Conservation (phyloP, 2,329 filamentous ascomycete species). For the Penicillium paneum region DNA sequence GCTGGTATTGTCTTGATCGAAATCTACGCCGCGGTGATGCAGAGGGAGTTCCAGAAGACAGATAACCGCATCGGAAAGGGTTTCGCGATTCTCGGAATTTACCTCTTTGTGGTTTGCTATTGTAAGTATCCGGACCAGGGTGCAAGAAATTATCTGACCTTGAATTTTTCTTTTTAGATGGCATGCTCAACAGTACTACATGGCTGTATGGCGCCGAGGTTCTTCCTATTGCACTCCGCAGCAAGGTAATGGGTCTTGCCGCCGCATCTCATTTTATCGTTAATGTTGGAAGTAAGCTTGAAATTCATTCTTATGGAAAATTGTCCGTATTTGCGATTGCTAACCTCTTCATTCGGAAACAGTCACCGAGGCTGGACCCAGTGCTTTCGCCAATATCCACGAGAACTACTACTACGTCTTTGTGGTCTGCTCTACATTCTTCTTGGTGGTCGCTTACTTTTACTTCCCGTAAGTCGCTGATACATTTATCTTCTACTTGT, state of each 20-base stretch:
- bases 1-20: slow-evolving; percentile 54
- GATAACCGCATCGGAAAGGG: slow-evolving; percentile 57
- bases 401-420: slow-evolving; percentile 63
- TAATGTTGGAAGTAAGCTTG: slow-evolving; percentile 48
- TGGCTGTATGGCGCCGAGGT: slow-evolving; percentile 58
- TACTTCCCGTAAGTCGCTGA: slow-evolving; percentile 50
- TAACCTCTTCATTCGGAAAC: background rate
- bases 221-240: slow-evolving; percentile 52
- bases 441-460: slow-evolving; percentile 52
- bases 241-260: slow-evolving; percentile 56
- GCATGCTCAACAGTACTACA: slow-evolving; percentile 54
- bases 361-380: slow-evolving; percentile 55
- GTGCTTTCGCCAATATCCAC: slow-evolving; percentile 55
- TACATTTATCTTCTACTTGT: background rate
- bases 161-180: slow-evolving; percentile 33
- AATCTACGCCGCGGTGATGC: slow-evolving; percentile 60
- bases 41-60: slow-evolving; percentile 54
- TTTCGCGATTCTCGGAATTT: slow-evolving; percentile 59
- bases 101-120: slow-evolving; percentile 56
- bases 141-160: background rate
- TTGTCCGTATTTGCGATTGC: background rate
- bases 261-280: slow-evolving; percentile 55
- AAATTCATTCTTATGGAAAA: background rate
- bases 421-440: slow-evolving; percentile 52
- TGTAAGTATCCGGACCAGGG: slow-evolving; percentile 37